Evolutionary conservation across 345 rosid genomes (phyloP).

Genomic region (Zanthoxylum bungeanum): DNA sequence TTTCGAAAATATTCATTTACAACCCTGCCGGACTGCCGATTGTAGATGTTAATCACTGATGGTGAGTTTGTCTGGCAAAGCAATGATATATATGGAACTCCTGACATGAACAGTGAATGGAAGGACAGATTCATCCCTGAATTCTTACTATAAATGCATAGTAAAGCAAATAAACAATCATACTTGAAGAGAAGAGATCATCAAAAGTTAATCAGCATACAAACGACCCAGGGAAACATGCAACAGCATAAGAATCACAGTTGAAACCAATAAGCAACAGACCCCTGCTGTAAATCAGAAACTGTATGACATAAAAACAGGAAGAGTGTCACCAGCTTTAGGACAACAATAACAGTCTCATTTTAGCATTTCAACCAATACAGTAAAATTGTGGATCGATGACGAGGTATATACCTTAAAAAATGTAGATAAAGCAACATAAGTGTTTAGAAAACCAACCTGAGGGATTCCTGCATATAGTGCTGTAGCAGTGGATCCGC

Average conservation of each 20-base stretch:
- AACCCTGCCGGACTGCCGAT: background rate
- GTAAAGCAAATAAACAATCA: background rate
- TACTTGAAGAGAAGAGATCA: background rate
- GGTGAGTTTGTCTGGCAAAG: background rate
- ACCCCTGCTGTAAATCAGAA: background rate
- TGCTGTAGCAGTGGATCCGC: slow-evolving; percentile 93
- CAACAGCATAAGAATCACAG: background rate
- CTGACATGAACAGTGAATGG: background rate
- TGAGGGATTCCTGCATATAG: slow-evolving; percentile 76
- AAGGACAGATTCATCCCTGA: background rate
- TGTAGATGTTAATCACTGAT: background rate
- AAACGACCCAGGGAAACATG: background rate
- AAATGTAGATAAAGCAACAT: background rate
- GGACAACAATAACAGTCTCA: background rate
- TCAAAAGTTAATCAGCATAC: background rate
- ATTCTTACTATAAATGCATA: background rate
- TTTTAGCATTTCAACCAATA: background rate
- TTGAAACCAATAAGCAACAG: background rate
- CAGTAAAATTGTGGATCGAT: background rate
- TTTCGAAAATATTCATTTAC: background rate
- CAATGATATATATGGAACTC: background rate
- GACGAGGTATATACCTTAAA: background rate
- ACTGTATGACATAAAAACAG: background rate
- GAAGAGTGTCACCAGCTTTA: background rate
- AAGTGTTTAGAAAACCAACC: slow-evolving; percentile 38